Evolutionary conservation across 129 eudicot species (phyloP), one percentile per base, ranked within the genome.

Genomic region (Oenanthe sinensis): DNA sequence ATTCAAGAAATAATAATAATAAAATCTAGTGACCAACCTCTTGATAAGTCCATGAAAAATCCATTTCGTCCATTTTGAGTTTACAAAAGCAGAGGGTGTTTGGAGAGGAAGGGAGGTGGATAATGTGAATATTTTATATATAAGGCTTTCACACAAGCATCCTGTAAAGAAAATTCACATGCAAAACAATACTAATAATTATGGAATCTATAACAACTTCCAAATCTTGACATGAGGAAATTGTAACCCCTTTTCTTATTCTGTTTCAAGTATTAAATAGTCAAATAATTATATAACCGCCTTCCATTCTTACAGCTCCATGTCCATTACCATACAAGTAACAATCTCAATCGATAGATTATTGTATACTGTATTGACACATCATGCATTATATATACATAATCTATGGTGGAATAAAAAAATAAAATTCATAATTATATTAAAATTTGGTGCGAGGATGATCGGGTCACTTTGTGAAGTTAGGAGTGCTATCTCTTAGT

Each of bases 41-140:
- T 84, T 84, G 92, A 78, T 87, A 85, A 83, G 71, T 85, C 94
- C 88, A 90, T 48, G 86, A 80, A 78, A 90, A 87, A 75, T 81
- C 81, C 83, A 88, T 84, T 43, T 93, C 96, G 55, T 82, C 96
- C 98, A 93, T 92, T 68, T 22, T 19, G 3, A 16, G 73, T 44
- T 24, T 4, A 44, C 33, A 12, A 14, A 70, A 79, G 40, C 71
- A 49, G 40, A 48, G 77, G 42, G 55, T 17, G 22, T 24, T 11
- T 12, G 40, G 46, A 47, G 24, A 43, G 0, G 39, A 69, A 74
- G 83, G 84, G 78, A 72, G 69, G 81, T 39, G 80, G 76, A 79
- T 52, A 75, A 37, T 75, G 77, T 60, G 58, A 52, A 45, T 52
- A 83, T 67, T 74, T 75, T 33, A 33, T 33, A 33, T 33, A 33